Evolutionary conservation across 2,329 filamentous ascomycete genomes (phyloP), one percentile per base, ranked within the genome.

Genomic region (Venturia asperata): DNA sequence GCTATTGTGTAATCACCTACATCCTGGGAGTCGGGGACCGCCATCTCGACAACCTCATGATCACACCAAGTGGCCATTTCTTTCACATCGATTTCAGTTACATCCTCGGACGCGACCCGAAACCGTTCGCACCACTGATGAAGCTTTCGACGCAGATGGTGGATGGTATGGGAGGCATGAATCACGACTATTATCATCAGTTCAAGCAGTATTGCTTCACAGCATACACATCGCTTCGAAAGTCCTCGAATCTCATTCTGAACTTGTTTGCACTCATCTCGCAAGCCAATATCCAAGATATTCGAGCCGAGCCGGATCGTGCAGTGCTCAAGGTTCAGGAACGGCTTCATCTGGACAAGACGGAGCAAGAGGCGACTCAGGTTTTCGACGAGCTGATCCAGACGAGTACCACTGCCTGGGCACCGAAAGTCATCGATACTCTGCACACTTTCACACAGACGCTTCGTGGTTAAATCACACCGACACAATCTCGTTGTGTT

Each of bases 61-160:
- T 99, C 5, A 86, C 92, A 0, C 92, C 94, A 0, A 89, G 92
- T 70, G 94, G 86, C 5, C 91, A 95, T 76, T 99, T 99, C 80
- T 97, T 99, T 83, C 94, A 99, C 74, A 92, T 93, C 39, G 94
- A 99, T 75, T 99, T 99, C 72, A 94, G 95, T 52, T 99, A 96
- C 77, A 99, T 99, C 68, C 87, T 99, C 1, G 94, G 94, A 21
- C 90, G 94, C 49, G 94, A 99, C 70, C 94, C 94, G 0, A 99
- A 99, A 73, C 94, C 94, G 0, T 97, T 99, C 73, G 93, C 94
- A 0, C 94, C 94, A 0, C 87, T 93, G 63, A 96, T 99, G 88
- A 99, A 99, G 76, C 85, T 99, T 10, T 93, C 89, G 73, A 93
- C 92, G 70, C 93, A 99, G 73, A 99, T 99, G 94, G 91, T 97